Evolutionary conservation across 176 grass and related monocot species (phyloP).

Genomic region (Poa annua): DNA sequence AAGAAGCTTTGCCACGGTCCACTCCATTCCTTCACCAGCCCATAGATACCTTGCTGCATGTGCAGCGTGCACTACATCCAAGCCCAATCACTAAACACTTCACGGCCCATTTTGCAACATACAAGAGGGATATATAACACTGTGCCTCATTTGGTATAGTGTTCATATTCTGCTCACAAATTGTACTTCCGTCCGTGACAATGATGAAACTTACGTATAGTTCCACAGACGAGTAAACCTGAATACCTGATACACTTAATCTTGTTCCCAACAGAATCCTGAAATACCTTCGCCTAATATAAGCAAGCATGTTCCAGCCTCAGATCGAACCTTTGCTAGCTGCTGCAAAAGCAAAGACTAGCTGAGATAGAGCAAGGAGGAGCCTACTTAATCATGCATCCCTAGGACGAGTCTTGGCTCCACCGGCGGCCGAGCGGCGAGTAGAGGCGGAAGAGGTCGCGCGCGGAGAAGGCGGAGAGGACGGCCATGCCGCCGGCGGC

Average conservation of each 20-base stretch:
- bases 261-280: not conserved
- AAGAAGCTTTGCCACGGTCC: no score
- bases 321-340: not conserved
- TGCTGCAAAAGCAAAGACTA: not conserved
- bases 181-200: not conserved
- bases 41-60: no score
- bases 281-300: not conserved
- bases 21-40: no score
- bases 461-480: constrained; percentile 60
- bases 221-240: not conserved
- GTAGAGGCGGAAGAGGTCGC: constrained; percentile 56
- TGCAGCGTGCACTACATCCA: not conserved
- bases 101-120: not conserved
- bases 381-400: not conserved
- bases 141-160: not conserved
- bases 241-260: not conserved
- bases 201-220: not conserved
- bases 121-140: not conserved
- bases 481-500: constrained; percentile 52
- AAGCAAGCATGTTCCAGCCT: not conserved
- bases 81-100: not conserved
- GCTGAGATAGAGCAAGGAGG: not conserved
- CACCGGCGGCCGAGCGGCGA: not conserved
- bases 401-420: no score
- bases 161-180: not conserved